phyloP scores from a whole-genome alignment of 768 basidiomycete genomes.

The Lactarius hatsudake region DNA sequence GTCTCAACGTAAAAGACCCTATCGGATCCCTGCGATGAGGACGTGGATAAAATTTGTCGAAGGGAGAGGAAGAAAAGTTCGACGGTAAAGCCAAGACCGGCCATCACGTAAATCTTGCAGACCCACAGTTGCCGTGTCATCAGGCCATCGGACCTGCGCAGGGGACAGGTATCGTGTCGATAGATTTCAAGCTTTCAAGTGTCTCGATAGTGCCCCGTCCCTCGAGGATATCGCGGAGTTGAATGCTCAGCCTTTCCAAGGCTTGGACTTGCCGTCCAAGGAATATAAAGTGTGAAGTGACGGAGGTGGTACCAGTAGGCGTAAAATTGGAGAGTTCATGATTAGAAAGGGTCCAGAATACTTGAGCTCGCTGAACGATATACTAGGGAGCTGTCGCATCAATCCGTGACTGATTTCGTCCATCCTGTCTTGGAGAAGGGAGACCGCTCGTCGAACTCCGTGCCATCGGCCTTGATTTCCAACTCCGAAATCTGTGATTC shows the following conservation, averaged over 20 bases:
- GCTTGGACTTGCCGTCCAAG: not conserved
- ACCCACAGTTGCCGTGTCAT: slow-evolving; percentile 13
- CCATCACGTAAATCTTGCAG: slow-evolving; percentile 10
- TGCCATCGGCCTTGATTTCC: not conserved
- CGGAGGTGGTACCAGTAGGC: too few relatives aligned
- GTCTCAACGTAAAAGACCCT: not conserved
- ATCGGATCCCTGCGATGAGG: not conserved
- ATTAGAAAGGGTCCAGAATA: too few relatives aligned
- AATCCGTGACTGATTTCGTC: not conserved
- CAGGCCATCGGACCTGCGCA: not conserved
- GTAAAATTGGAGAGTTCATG: too few relatives aligned
- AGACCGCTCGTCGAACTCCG: not conserved
- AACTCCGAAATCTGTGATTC: not conserved
- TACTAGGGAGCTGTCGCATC: slow-evolving; percentile 8
- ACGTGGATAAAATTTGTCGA: not conserved
- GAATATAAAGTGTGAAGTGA: too few relatives aligned
- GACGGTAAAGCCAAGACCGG: slow-evolving; percentile 1
- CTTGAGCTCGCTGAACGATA: too few relatives aligned
- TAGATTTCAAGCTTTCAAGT: not conserved
- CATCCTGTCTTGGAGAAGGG: slow-evolving; percentile 1
- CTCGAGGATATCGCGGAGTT: not conserved
- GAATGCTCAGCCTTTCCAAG: not conserved
- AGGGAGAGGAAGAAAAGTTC: slow-evolving; percentile 15
- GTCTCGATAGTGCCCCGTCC: not conserved
- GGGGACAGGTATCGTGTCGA: not conserved